Percentiles rank a stretch among this genome's conserved stretches.
Conservation (phyloP, 2,329 filamentous ascomycete genomes). For the Venturiaceae sp. region DNA sequence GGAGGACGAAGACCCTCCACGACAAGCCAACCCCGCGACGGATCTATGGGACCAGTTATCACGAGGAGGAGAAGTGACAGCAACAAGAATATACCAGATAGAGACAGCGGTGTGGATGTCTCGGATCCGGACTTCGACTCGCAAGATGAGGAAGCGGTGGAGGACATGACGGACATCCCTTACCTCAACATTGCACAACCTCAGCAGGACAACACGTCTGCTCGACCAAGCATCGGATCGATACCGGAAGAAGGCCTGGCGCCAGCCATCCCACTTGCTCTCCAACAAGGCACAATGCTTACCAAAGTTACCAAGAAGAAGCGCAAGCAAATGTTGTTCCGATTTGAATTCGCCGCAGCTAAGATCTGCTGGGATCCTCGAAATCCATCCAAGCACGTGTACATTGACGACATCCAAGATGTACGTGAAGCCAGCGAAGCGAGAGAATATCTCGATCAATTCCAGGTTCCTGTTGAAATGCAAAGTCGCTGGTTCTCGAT, state of each 20-base stretch:
- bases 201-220: constrained; percentile 24
- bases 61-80: constrained; percentile 84
- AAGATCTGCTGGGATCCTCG: constrained; percentile 82
- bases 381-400: constrained; percentile 73
- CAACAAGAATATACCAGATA: constrained; percentile 43
- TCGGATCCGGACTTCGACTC: constrained; percentile 46
- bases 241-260: constrained; percentile 34
- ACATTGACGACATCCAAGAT: constrained; percentile 91
- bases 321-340: constrained; percentile 61
- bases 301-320: constrained; percentile 81
- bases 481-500: constrained; percentile 81
- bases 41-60: constrained; percentile 81
- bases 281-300: constrained; percentile 70
- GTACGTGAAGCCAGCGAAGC: constrained; percentile 77
- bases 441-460: constrained; percentile 70
- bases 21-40: constrained; percentile 44
- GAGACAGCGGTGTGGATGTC: constrained; percentile 32
- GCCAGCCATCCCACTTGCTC: constrained; percentile 64
- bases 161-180: constrained; percentile 21
- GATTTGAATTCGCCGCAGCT: constrained; percentile 72
- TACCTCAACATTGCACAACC: not conserved
- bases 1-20: constrained; percentile 67
- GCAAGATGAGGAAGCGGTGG: constrained; percentile 42
- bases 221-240: constrained; percentile 12
- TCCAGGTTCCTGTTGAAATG: constrained; percentile 40